Conservation (phyloP, 164 flowering plant genomes). For the Houttuynia cordata region DNA sequence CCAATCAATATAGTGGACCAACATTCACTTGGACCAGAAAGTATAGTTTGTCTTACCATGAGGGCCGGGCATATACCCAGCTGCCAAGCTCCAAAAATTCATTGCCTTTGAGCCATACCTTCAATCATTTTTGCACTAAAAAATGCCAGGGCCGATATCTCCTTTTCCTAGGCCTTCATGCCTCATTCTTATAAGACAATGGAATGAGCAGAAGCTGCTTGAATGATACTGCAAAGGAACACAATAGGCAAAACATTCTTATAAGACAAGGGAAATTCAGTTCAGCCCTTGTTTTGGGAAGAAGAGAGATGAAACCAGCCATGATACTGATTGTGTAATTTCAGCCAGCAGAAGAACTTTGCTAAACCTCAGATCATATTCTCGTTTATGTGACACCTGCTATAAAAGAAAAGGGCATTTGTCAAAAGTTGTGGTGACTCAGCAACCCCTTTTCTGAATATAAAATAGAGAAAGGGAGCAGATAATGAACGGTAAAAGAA, state of each 20-base stretch:
- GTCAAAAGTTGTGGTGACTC: too few species aligned
- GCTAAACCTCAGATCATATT: slow-evolving; percentile 25
- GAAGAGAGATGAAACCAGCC: slow-evolving; percentile 28
- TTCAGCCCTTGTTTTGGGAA: slow-evolving; percentile 15
- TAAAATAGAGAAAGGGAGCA: too few species aligned
- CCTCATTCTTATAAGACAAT: slow-evolving; percentile 22
- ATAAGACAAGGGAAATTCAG: slow-evolving; percentile 50
- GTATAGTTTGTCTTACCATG: neutral
- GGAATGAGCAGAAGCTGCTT: slow-evolving; percentile 18
- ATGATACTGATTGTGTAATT: slow-evolving; percentile 36
- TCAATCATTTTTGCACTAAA: slow-evolving; percentile 71
- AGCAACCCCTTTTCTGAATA: too few species aligned
- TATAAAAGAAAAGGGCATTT: too few species aligned
- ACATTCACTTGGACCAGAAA: neutral
- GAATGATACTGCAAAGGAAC: slow-evolving; percentile 35
- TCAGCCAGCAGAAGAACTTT: slow-evolving; percentile 23
- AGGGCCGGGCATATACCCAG: slow-evolving; percentile 54
- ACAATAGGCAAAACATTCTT: slow-evolving; percentile 70
- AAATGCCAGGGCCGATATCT: slow-evolving; percentile 57
- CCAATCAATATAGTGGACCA: neutral
- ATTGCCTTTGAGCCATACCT: too few species aligned
- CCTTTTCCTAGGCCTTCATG: slow-evolving; percentile 33
- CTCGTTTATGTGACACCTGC: too few species aligned
- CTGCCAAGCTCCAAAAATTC: slow-evolving; percentile 92
- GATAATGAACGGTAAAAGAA: too few species aligned